phyloP scores from a whole-genome alignment of 129 eudicot species.

The Sambucus nigra region DNA sequence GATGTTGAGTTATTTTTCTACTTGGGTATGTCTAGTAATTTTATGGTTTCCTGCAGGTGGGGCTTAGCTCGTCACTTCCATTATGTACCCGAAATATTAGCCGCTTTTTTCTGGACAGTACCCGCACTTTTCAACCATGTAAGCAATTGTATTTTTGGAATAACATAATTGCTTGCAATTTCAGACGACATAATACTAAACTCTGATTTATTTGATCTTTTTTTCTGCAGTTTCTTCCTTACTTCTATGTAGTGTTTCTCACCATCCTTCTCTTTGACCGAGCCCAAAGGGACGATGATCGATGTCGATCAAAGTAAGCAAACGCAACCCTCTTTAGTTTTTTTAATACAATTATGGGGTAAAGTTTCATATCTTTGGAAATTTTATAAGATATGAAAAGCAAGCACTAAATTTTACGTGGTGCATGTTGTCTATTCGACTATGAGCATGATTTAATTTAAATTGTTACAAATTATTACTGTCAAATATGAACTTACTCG shows the following conservation, averaged over 20 bases:
- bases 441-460: too few relatives aligned
- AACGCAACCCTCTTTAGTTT: not conserved
- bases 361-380: too few relatives aligned
- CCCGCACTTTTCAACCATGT: constrained; percentile 92
- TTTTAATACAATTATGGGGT: too few relatives aligned
- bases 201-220: not conserved
- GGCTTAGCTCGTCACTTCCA: constrained; percentile 94
- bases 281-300: constrained; percentile 91
- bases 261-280: constrained; percentile 90
- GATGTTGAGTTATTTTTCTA: not conserved
- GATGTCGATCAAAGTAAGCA: constrained; percentile 93
- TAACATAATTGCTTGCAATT: not conserved
- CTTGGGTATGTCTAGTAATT: not conserved
- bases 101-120: constrained; percentile 93
- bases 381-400: too few relatives aligned
- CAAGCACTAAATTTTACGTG: too few relatives aligned
- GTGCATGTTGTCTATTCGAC: too few relatives aligned
- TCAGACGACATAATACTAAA: constrained; percentile 4
- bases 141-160: constrained; percentile 17
- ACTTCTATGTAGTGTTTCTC: constrained; percentile 79
- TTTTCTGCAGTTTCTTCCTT: constrained; percentile 74
- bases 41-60: constrained; percentile 56
- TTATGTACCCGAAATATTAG: constrained; percentile 87
- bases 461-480: too few relatives aligned
- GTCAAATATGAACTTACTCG: too few relatives aligned